Base-by-base conservation (phyloP, 202 grass and related monocot genomes). In the Panicum virgatum region DNA sequence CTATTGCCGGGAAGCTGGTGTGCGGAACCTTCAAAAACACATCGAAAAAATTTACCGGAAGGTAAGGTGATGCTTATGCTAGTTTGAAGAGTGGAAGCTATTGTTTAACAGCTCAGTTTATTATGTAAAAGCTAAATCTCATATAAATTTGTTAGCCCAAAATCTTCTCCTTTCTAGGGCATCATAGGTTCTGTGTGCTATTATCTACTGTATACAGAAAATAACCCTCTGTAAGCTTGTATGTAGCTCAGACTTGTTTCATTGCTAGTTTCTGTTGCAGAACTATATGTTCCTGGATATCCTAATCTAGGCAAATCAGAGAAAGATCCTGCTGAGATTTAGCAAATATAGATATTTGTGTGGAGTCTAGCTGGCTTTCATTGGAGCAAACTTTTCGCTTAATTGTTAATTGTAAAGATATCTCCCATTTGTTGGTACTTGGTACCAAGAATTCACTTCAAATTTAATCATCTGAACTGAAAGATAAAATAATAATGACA, bases 41-140 rank as follows among this genome's bases (percentile, higher is more conserved):
- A 96, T 98, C 47, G 91, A 98, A 85, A 98, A 93, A 74, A 98
- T 98, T 88, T 98, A 98, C 85, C 89, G 96, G 53, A 98, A 98
- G 92, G 96, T 98, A 82, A 75, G 64, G 64, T 72, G 36, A 61
- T 45, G 16, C 26, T 63, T 77, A 46, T 63, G 50, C 58, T 80
- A 29, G 12, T 72, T 39, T 78, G 26, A 59, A 59, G 1, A 70
- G 16, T 11, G 27, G 13, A 68, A 40, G 42, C 22, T 51, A 16
- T 77, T 60, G n/a, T 46, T 69, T 77, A 48, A n/a, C 18, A 47
- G 40, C 10, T 67, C 20, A 54, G 7, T 64, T 25, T 66, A 39
- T 54, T 52, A 39, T 52, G 61, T 66, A 65, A 38, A 12, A 5
- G 30, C 20, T 77, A 13, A 64, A 64, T 64, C 23, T 76, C 38